A percentile compares a stretch with the other conserved stretches of the same genome.
Evolutionary conservation across 139 green algal species (phyloP).

Genomic region (Mesotaenium endlicherianum): DNA sequence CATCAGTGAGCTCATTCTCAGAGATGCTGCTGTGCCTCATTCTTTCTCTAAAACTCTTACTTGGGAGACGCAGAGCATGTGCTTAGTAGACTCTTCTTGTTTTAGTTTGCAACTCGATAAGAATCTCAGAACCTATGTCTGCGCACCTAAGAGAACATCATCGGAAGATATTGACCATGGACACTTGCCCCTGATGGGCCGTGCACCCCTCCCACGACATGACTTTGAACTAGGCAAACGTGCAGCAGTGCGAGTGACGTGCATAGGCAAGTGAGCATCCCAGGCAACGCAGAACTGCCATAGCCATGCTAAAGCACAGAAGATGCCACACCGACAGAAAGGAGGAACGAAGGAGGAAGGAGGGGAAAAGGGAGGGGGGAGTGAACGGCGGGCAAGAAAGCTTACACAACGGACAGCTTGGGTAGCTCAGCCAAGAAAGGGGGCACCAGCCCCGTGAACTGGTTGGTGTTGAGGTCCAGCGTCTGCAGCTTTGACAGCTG

Average conservation of each 20-base stretch:
- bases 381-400: not conserved
- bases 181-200: not conserved
- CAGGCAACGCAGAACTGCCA: no score
- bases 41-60: no score
- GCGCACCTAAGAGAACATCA: no score
- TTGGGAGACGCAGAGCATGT: no score
- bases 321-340: not conserved
- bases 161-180: not conserved
- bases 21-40: no score
- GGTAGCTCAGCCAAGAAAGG: not conserved
- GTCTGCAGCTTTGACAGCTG: not conserved
- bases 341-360: not conserved
- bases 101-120: no score
- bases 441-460: not conserved
- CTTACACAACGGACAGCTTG: not conserved
- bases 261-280: no score
- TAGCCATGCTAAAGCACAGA: no score
- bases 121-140: no score
- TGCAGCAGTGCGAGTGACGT: not conserved
- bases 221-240: not conserved
- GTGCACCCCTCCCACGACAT: not conserved
- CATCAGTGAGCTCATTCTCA: no score
- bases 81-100: no score
- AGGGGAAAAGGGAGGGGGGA: not conserved
- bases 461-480: not conserved